A percentile compares a stretch with the other conserved stretches of the same genome.
phyloP scores from a whole-genome alignment of 257 asterid species.

The Solanum chaucha region DNA sequence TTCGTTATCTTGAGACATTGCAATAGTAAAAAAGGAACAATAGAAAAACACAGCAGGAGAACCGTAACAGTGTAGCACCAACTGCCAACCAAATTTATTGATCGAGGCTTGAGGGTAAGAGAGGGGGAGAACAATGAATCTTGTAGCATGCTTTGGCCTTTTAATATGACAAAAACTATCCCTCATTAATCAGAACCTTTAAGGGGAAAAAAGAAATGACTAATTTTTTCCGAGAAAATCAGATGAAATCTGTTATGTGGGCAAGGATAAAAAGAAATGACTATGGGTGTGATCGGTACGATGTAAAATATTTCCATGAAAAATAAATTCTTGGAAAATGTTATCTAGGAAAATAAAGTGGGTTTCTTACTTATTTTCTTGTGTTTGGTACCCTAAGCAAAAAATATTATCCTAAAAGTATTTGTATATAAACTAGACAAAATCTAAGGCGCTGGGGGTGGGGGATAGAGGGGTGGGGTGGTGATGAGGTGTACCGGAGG shows the following conservation, averaged over 20 bases:
- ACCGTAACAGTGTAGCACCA: not conserved
- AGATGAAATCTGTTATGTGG: not conserved
- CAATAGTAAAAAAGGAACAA: not conserved
- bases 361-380: not conserved
- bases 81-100: not conserved
- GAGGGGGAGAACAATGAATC: not conserved
- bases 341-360: not conserved
- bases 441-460: too few relatives aligned
- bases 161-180: not conserved
- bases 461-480: too few relatives aligned
- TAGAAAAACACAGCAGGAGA: not conserved
- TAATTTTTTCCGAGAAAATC: not conserved
- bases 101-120: not conserved
- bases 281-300: not conserved
- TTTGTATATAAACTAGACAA: too few relatives aligned
- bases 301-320: not conserved
- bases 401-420: not conserved
- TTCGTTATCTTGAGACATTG: not conserved
- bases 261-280: not conserved
- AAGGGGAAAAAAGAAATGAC: not conserved
- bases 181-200: not conserved
- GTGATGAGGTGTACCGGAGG: too few relatives aligned
- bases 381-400: not conserved
- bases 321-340: not conserved
- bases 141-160: not conserved